Base-by-base conservation (phyloP, 495 filamentous ascomycete genomes). In the Trichocladium uniseriatum region DNA sequence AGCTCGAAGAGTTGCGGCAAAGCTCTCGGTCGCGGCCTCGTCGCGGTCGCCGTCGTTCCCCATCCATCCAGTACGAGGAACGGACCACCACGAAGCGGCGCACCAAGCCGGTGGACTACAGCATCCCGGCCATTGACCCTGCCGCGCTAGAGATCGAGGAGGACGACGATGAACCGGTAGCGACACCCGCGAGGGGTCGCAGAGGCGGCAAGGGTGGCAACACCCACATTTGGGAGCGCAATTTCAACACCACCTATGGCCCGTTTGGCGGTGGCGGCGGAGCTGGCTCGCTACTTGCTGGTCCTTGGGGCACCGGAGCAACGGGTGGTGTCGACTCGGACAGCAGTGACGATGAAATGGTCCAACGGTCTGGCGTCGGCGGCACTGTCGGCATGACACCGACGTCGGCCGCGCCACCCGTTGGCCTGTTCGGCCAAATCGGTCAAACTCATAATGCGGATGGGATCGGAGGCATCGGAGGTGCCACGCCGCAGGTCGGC, bases 261-360 rank as follows among this genome's bases (percentile, higher is more conserved):
- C 91, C 94, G 0, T 95, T 98, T 67, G 92, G 92, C 53, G 92
- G 92, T 40, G 79, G 79, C 22, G 80, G 79, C 41, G 84, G 86
- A 8, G 72, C 77, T 39, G 70, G 79, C 16, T 76, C 89, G 8
- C 73, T 94, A 16, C 78, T 94, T 56, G 86, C 79, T 46, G 84
- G 82, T 5, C 83, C 85, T n/a, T 87, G 81, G 60, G 86, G 82
- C 27, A 79, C 79, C 54, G 81, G 71, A n/a, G 83, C 87, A 7
- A 77, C 79, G 38, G 88, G 82, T 21, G 86, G 86, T 51, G 84
- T 80, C 9, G 90, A 97, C 56, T 94, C 89, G 16, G 92, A 98
- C 60, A 96, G 89, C 62, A 97, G 94, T 59, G 92, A 98, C 54
- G 94, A 98, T 52, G 92, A 98, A 59, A 74, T 70, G 52, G 76